phyloP scores from a whole-genome alignment of 768 basidiomycete genomes.

The Kwoniella botswanensis region DNA sequence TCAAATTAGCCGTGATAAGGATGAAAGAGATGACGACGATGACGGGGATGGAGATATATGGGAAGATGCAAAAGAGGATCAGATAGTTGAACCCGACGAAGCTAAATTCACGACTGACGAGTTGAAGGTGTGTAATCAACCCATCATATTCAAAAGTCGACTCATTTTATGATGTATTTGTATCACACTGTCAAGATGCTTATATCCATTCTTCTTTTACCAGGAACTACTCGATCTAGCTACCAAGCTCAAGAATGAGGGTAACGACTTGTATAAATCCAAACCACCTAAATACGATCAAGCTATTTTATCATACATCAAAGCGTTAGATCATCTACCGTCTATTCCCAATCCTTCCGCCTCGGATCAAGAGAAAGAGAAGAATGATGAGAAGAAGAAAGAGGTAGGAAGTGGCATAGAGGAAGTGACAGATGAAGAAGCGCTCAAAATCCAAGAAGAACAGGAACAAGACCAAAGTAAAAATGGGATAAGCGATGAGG shows the following conservation, averaged over 20 bases:
- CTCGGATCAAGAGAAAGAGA: conserved; percentile 19
- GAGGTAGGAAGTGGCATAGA: conserved; percentile 39
- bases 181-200: too few species aligned
- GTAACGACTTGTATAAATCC: conserved; percentile 73
- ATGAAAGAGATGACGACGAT: conserved; percentile 7
- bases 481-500: conserved; percentile 6
- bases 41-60: conserved; percentile 32
- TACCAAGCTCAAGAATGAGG: conserved; percentile 71
- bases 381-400: not conserved
- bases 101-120: conserved; percentile 25
- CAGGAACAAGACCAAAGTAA: conserved; percentile 26
- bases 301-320: conserved; percentile 72
- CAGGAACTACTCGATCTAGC: conserved; percentile 65
- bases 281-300: conserved; percentile 67
- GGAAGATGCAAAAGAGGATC: conserved; percentile 37
- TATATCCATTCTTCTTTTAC: too few species aligned
- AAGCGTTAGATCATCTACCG: conserved; percentile 73
- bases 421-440: conserved; percentile 56
- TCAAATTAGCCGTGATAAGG: too few species aligned
- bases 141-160: too few species aligned
- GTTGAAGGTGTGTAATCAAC: conserved; percentile 13
- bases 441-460: conserved; percentile 38
- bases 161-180: too few species aligned
- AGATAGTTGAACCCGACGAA: conserved; percentile 23
- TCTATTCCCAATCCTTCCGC: not conserved